Conservation (phyloP, 768 basidiomycete species). For the Suillus decipiens region DNA sequence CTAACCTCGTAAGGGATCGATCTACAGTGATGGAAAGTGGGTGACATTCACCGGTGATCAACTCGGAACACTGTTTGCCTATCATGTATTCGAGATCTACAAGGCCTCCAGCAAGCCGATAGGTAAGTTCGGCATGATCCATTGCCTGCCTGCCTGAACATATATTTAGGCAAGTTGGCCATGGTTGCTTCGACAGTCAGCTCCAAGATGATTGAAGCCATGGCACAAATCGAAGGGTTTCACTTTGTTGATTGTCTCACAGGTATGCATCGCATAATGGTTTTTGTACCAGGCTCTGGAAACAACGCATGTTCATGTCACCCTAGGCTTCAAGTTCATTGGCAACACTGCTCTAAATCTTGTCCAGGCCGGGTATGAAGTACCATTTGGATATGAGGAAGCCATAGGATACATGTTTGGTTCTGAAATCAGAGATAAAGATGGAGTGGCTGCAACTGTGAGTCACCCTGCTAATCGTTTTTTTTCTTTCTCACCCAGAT, state of each 20-base stretch:
- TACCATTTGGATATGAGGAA: conserved; percentile 87
- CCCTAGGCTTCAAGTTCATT: conserved; percentile 84
- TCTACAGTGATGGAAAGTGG: conserved; percentile 53
- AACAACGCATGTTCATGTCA: conserved; percentile 6
- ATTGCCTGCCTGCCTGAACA: conserved; percentile 44
- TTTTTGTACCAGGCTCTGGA: not conserved
- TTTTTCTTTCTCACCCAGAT: not conserved
- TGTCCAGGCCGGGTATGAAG: conserved; percentile 64
- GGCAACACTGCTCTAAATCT: conserved; percentile 79
- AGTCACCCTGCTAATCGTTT: conserved; percentile 10
- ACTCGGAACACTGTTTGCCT: conserved; percentile 62
- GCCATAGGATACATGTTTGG: conserved; percentile 94
- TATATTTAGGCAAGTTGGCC: conserved; percentile 60
- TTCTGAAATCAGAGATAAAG: conserved; percentile 78
- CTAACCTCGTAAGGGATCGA: conserved; percentile 8
- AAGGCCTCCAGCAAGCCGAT: conserved; percentile 46
- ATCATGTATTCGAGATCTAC: conserved; percentile 45
- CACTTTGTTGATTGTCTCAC: conserved; percentile 85
- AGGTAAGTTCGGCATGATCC: conserved; percentile 37
- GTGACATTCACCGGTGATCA: conserved; percentile 82
- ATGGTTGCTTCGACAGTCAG: conserved; percentile 92
- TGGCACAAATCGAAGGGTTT: conserved; percentile 78
- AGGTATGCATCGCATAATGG: conserved; percentile 42
- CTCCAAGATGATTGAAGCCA: conserved; percentile 83
- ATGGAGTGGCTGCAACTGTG: conserved; percentile 83